Conservation (phyloP, 345 rosid genomes). For the Aethionema arabicum region DNA sequence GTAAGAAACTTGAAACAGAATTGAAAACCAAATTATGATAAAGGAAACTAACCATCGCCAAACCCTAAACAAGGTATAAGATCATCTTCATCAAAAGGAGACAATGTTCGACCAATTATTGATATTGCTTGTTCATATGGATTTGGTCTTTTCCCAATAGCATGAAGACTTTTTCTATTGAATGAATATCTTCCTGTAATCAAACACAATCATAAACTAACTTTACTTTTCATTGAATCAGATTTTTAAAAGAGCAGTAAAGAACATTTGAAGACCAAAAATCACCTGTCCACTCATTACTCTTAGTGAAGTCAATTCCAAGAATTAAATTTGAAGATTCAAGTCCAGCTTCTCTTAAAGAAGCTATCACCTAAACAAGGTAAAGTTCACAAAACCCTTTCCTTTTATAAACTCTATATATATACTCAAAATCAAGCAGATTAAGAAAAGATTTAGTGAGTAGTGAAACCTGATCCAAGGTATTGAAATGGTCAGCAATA, state of each 20-base stretch:
- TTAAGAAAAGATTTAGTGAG: constrained; percentile 13
- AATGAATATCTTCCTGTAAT: constrained; percentile 74
- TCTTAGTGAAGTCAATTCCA: constrained; percentile 71
- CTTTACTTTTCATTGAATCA: constrained; percentile 31
- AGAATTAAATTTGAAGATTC: constrained; percentile 78
- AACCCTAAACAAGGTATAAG: constrained; percentile 97
- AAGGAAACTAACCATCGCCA: constrained; percentile 74
- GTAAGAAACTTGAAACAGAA: constrained; percentile 5
- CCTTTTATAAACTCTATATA: neutral
- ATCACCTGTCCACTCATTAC: constrained; percentile 74
- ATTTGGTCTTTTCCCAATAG: constrained; percentile 59
- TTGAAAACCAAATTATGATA: neutral
- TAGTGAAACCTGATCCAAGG: constrained; percentile 64
- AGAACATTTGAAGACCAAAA: neutral
- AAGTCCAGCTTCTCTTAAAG: constrained; percentile 66
- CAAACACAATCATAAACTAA: neutral
- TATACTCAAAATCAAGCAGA: constrained; percentile 10
- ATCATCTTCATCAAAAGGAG: constrained; percentile 92
- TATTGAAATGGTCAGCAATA: constrained; percentile 68
- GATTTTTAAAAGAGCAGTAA: constrained; percentile 22
- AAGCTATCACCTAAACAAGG: constrained; percentile 53
- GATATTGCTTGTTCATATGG: constrained; percentile 97
- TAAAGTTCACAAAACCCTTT: neutral
- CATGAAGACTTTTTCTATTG: constrained; percentile 75
- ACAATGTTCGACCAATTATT: constrained; percentile 78